These are phyloP conservation scores for Lathyrus tuberosus DNA, from an alignment of 306 rosid genomes.

Conservation along the genomic window DNA sequence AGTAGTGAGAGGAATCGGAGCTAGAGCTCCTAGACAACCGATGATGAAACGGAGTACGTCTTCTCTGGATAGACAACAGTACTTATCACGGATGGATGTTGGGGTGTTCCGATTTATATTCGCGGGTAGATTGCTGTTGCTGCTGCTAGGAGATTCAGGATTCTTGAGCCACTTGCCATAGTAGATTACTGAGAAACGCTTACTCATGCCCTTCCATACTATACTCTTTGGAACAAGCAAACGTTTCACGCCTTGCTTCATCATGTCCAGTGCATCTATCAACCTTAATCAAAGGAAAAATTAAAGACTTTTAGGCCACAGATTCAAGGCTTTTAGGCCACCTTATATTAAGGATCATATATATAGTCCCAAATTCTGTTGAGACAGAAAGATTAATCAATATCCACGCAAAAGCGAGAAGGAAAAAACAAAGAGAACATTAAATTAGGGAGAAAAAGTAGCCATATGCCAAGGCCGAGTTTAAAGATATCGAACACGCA, in stretches of 20 bases:
- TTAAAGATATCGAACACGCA: no score
- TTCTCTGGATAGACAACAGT: conserved; percentile 93
- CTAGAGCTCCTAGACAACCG: conserved; percentile 96
- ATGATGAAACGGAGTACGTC: conserved; percentile 93
- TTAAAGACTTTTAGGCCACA: conserved; percentile 27
- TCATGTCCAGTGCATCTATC: conserved; percentile 97
- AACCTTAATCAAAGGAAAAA: conserved; percentile 52
- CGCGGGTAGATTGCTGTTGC: conserved; percentile 58
- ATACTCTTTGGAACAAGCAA: conserved; percentile 86
- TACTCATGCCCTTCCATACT: conserved; percentile 97
- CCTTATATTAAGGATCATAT: conserved; percentile 26
- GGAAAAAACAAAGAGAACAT: not conserved
- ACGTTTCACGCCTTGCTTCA: conserved; percentile 94
- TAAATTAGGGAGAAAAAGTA: no score
- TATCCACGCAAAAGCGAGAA: not conserved
- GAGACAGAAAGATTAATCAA: conserved; percentile 25
- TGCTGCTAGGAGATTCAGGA: conserved; percentile 55
- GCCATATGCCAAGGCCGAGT: no score
- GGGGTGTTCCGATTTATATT: conserved; percentile 60
- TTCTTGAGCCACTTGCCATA: conserved; percentile 93
- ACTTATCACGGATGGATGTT: conserved; percentile 56
- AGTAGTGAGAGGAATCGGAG: conserved; percentile 93
- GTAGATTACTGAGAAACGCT: conserved; percentile 87
- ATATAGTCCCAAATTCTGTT: conserved; percentile 28
- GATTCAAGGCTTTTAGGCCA: conserved; percentile 16